These are phyloP conservation scores for Drechslerella dactyloides DNA, from an alignment of 2,329 filamentous ascomycete genomes.

Conservation along the genomic window DNA sequence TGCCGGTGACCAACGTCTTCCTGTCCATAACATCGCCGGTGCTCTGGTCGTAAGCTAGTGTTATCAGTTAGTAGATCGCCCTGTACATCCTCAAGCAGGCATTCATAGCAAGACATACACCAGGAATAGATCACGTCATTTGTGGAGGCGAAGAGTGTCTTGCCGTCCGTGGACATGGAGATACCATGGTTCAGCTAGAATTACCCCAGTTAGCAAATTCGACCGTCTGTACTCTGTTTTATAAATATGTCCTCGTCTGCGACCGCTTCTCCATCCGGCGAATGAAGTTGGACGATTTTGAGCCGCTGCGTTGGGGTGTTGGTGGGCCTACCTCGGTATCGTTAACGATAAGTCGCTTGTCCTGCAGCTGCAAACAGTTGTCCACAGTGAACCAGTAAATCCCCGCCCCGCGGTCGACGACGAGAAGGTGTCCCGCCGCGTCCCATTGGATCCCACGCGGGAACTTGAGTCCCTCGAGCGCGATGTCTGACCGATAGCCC, in stretches of 20 bases:
- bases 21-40: slow-evolving; percentile 36
- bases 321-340: slow-evolving; percentile 27
- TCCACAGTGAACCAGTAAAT: slow-evolving; percentile 40
- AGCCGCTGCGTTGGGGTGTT: slow-evolving; percentile 22
- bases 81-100: not conserved
- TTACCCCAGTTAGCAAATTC: slow-evolving; percentile 2
- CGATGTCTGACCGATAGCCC: slow-evolving; percentile 40
- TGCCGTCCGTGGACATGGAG: slow-evolving; percentile 41
- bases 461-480: slow-evolving; percentile 28
- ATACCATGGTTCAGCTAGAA: slow-evolving; percentile 47
- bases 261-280: not conserved
- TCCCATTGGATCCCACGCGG: slow-evolving; percentile 48
- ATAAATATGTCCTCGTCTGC: not conserved
- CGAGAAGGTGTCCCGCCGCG: slow-evolving; percentile 32
- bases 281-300: not conserved
- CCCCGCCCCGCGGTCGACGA: slow-evolving; percentile 43
- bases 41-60: slow-evolving; percentile 34
- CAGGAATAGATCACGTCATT: slow-evolving; percentile 44
- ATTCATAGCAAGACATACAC: slow-evolving; percentile 20
- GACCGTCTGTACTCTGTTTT: not conserved
- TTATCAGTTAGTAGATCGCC: not conserved
- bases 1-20: slow-evolving; percentile 41
- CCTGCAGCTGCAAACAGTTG: slow-evolving; percentile 38
- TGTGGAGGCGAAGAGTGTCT: slow-evolving; percentile 42
- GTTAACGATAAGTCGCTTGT: slow-evolving; percentile 47